A percentile compares a stretch with the other conserved stretches of the same genome.
phyloP scores from a whole-genome alignment of 2,329 filamentous ascomycete species.

The Leptoxyphium fumago region DNA sequence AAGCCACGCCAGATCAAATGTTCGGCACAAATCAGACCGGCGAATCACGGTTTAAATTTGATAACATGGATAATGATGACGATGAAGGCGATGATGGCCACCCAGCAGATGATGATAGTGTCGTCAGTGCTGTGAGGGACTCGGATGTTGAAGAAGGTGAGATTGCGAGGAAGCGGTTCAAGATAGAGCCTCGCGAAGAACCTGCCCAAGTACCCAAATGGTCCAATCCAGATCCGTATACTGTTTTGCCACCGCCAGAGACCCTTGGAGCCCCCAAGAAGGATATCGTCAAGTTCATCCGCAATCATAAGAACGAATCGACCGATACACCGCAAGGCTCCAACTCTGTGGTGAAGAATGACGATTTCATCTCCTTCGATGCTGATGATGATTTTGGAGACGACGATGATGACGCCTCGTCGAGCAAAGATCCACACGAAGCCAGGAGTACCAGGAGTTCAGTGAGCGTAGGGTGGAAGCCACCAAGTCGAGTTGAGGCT shows the following conservation, averaged over 20 bases:
- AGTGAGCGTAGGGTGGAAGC: background rate
- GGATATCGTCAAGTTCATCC: conserved; percentile 80
- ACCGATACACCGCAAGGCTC: conserved; percentile 36
- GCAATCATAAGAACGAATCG: conserved; percentile 65
- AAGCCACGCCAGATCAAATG: conserved; percentile 29
- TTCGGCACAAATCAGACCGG: conserved; percentile 26
- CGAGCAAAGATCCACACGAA: no score
- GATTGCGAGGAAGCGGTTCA: conserved; percentile 17
- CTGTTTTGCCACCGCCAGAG: conserved; percentile 65
- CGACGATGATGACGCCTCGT: conserved; percentile 6
- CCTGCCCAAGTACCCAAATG: conserved; percentile 49
- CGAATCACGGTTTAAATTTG: conserved; percentile 26
- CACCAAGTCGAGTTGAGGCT: background rate
- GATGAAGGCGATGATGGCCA: conserved; percentile 12
- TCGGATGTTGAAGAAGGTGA: conserved; percentile 10
- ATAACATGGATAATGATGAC: conserved; percentile 25
- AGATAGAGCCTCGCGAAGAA: conserved; percentile 8
- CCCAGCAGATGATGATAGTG: conserved; percentile 11
- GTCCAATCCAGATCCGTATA: conserved; percentile 95
- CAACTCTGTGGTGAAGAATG: conserved; percentile 28
- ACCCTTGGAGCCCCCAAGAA: conserved; percentile 59
- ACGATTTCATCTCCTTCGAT: conserved; percentile 77
- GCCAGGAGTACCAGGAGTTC: background rate
- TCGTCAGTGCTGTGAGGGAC: conserved; percentile 6
- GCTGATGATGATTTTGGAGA: conserved; percentile 23